Evolutionary conservation across 371 early-diverging fungal genomes (phyloP).

Genomic region (Nosema bombycis): DNA sequence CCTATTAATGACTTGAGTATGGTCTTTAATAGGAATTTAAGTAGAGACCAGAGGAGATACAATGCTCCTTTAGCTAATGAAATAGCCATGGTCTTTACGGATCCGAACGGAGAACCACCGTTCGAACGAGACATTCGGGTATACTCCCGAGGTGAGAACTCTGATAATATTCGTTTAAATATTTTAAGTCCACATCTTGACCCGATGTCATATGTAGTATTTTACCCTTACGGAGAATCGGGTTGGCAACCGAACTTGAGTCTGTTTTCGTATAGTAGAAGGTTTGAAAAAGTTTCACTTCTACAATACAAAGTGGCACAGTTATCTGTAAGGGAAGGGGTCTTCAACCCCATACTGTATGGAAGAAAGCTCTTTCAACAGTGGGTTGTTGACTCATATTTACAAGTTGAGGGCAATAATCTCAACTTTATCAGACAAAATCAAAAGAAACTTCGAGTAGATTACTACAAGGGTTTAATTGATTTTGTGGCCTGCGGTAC

Average conservation of each 20-base stretch:
- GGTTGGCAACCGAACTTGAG: background rate
- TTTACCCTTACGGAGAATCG: background rate
- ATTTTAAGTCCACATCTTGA: background rate
- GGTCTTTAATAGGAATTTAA: background rate
- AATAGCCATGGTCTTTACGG: background rate
- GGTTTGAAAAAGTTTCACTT: background rate
- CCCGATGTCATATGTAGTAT: background rate
- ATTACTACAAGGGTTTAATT: background rate
- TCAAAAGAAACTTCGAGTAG: background rate
- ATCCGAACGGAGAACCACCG: background rate
- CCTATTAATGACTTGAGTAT: background rate
- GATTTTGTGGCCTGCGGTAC: background rate
- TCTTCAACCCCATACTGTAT: background rate
- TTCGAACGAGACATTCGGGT: background rate
- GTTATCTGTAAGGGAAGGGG: background rate
- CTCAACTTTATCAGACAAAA: background rate
- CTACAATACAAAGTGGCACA: background rate
- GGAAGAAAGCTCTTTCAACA: background rate
- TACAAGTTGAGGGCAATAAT: slow-evolving; percentile 2
- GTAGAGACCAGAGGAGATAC: background rate
- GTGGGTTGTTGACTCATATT: background rate
- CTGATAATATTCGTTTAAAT: background rate
- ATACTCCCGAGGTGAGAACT: background rate
- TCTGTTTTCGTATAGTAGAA: background rate
- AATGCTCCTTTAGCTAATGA: background rate